Conservation (phyloP, 208 protist species). For the Lotmaria passim region DNA sequence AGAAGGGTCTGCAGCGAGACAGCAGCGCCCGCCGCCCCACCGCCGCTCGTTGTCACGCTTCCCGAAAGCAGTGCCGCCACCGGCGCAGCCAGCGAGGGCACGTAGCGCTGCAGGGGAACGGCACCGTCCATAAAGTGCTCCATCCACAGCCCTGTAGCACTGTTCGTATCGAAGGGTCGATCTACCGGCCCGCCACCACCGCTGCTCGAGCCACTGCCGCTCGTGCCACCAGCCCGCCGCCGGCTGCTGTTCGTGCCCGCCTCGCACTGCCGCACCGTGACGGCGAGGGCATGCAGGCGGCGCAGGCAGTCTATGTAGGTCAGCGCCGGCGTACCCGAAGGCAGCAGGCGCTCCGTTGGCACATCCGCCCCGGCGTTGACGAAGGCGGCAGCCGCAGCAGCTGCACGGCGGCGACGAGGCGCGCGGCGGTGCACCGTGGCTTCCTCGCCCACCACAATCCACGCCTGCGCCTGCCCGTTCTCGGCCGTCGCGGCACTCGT, state of each 20-base stretch:
- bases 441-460: conserved; percentile 42
- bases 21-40: neutral
- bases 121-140: conserved; percentile 34
- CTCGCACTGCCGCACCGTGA: conserved; percentile 34
- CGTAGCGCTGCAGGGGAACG: conserved; percentile 35
- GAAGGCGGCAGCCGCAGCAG: conserved; percentile 11
- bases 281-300: conserved; percentile 26
- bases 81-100: conserved; percentile 8
- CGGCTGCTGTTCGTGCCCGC: conserved; percentile 23
- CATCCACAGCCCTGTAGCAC: conserved; percentile 29
- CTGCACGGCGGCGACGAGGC: conserved; percentile 21
- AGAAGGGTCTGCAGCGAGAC: conserved; percentile 29
- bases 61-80: conserved; percentile 27
- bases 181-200: neutral
- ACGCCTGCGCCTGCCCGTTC: conserved; percentile 53
- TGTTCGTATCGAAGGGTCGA: conserved; percentile 22
- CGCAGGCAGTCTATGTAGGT: conserved; percentile 65
- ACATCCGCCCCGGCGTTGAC: conserved; percentile 17
- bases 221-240: neutral
- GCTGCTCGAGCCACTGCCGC: conserved; percentile 8
- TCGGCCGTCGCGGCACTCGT: conserved; percentile 50
- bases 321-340: conserved; percentile 61
- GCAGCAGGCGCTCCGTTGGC: conserved; percentile 50
- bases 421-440: conserved; percentile 17
- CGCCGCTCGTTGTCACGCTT: neutral